phyloP scores from a whole-genome alignment of 2,329 filamentous ascomycete genomes.

The Aulographum hederae region DNA sequence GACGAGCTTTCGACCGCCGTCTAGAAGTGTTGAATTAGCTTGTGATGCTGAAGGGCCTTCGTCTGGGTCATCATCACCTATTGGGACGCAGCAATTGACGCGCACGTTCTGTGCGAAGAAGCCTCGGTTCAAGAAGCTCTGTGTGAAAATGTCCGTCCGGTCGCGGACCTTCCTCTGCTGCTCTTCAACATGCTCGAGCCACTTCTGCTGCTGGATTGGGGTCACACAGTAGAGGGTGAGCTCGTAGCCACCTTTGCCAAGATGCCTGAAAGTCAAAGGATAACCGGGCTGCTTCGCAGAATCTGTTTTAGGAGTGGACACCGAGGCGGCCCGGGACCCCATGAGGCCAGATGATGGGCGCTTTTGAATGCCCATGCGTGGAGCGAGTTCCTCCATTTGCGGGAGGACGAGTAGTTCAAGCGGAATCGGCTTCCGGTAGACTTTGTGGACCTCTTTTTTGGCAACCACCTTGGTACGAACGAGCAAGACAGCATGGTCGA shows the following conservation, averaged over 20 bases:
- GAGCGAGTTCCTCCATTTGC: slow-evolving; percentile 94
- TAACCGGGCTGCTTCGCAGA: slow-evolving; percentile 54
- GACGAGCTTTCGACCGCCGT: slow-evolving; percentile 86
- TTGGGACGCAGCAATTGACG: slow-evolving; percentile 87
- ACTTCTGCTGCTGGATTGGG: slow-evolving; percentile 77
- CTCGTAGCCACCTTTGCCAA: slow-evolving; percentile 92
- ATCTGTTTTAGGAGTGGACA: slow-evolving; percentile 25
- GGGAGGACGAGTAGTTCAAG: slow-evolving; percentile 82
- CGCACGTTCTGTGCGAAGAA: slow-evolving; percentile 82
- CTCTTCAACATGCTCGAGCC: slow-evolving; percentile 86
- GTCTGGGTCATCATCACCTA: too few relatives aligned
- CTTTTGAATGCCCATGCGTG: slow-evolving; percentile 61
- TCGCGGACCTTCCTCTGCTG: slow-evolving; percentile 77
- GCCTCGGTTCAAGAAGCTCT: slow-evolving; percentile 55
- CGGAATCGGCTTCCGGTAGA: slow-evolving; percentile 89
- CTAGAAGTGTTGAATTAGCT: slow-evolving; percentile 25
- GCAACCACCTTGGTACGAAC: slow-evolving; percentile 83
- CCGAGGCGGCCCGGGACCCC: slow-evolving; percentile 28
- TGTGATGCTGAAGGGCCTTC: not conserved
- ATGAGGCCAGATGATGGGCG: slow-evolving; percentile 76
- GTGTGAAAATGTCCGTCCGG: slow-evolving; percentile 51
- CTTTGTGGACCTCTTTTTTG: slow-evolving; percentile 86
- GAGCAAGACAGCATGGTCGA: slow-evolving; percentile 86
- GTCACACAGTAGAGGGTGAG: slow-evolving; percentile 75
- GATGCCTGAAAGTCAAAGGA: slow-evolving; percentile 89